Evolutionary conservation across 202 grass and related monocot species (phyloP).

Genomic region (Carex sylvatica): DNA sequence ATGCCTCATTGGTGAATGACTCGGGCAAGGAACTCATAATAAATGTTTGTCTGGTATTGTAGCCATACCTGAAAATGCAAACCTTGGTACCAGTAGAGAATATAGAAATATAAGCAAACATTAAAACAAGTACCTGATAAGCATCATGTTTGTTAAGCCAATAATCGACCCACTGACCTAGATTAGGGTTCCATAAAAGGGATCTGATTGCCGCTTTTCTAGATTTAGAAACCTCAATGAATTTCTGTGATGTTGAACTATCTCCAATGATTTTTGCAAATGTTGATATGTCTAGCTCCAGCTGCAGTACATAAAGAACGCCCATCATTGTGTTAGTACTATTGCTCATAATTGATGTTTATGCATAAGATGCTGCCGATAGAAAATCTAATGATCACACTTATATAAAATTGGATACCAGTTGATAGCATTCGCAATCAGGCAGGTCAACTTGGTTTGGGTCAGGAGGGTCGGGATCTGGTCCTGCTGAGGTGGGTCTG

Average conservation of each 20-base stretch:
- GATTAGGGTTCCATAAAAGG: conserved; percentile 77
- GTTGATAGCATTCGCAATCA: not conserved
- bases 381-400: not conserved
- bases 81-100: not conserved
- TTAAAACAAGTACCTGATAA: conserved; percentile 37
- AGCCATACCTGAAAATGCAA: not conserved
- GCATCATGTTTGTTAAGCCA: conserved; percentile 48
- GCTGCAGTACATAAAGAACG: conserved; percentile 37
- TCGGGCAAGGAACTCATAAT: not conserved
- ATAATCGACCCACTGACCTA: conserved; percentile 86
- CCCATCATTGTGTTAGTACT: not conserved
- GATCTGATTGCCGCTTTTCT: conserved; percentile 57
- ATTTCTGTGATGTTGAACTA: conserved; percentile 40
- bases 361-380: not conserved
- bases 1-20: too few species aligned
- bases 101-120: not conserved
- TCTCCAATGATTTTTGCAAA: conserved; percentile 68
- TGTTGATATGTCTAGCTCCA: conserved; percentile 66
- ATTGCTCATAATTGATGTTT: not conserved
- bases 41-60: not conserved
- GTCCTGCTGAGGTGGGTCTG: not conserved
- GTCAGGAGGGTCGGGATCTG: too few species aligned
- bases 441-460: not conserved
- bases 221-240: conserved; percentile 48
- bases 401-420: not conserved